Evolutionary conservation across 1,139 yeast genomes (phyloP).

Genomic region (Debaryomyces robertsiae): DNA sequence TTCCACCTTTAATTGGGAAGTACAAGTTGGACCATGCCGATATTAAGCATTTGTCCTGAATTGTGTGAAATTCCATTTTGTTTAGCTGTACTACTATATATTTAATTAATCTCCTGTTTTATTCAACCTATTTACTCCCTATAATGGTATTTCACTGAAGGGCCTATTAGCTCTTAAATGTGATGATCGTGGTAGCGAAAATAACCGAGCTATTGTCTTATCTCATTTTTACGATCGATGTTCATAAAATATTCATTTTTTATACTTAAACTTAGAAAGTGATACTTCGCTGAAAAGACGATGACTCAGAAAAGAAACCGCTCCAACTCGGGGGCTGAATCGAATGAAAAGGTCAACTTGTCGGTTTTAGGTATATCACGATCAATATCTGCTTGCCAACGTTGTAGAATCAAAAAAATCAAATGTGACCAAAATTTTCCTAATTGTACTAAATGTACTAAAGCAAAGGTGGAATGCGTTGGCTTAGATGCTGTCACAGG

Average conservation of each 20-base stretch:
- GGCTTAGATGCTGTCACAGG: slow-evolving; percentile 90
- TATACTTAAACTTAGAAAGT: background rate
- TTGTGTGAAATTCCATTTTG: background rate
- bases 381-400: slow-evolving; percentile 77
- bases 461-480: slow-evolving; percentile 72
- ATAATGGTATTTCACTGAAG: too few species aligned
- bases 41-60: slow-evolving; percentile 35
- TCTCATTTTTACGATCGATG: slow-evolving; percentile 3
- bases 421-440: slow-evolving; percentile 87
- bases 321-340: too few species aligned
- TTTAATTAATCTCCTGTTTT: background rate
- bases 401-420: slow-evolving; percentile 78
- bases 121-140: slow-evolving; percentile 1
- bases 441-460: slow-evolving; percentile 69
- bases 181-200: too few species aligned
- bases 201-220: background rate
- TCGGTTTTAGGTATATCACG: slow-evolving; percentile 39
- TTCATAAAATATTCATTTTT: background rate
- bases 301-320: slow-evolving; percentile 1
- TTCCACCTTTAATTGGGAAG: slow-evolving; percentile 59
- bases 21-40: slow-evolving; percentile 34
- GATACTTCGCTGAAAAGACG: background rate
- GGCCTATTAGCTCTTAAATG: too few species aligned
- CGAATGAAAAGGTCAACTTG: too few species aligned
- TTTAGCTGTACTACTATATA: slow-evolving; percentile 4